A percentile compares a stretch with the other conserved stretches of the same genome.
Evolutionary conservation across 164 flowering plant species (phyloP).

Genomic region (Piper betle): DNA sequence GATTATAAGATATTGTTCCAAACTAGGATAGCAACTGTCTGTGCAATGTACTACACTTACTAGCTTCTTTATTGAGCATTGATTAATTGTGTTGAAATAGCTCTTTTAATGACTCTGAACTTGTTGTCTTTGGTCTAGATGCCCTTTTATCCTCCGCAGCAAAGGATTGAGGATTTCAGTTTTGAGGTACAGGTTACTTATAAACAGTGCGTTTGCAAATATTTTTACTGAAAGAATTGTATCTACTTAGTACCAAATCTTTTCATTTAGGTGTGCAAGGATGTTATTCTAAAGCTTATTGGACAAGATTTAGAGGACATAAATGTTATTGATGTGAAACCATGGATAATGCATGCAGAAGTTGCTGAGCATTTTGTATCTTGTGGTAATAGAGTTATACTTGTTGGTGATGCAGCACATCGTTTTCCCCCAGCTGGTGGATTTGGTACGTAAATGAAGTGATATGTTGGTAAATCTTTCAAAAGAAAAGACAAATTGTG

Average conservation of each 20-base stretch:
- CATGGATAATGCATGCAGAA: slow-evolving; percentile 99
- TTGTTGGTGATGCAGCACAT: slow-evolving; percentile 98
- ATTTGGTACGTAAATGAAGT: slow-evolving; percentile 51
- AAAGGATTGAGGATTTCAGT: slow-evolving; percentile 61
- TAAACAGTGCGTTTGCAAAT: background rate
- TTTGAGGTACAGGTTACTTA: slow-evolving; percentile 32
- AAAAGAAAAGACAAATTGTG: too few relatives aligned
- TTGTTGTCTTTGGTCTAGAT: slow-evolving; percentile 26
- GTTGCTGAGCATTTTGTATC: slow-evolving; percentile 73
- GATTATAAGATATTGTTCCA: too few relatives aligned
- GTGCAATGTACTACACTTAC: too few relatives aligned
- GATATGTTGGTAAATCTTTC: background rate
- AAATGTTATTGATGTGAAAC: slow-evolving; percentile 66
- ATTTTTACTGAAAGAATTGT: background rate
- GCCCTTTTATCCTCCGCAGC: slow-evolving; percentile 95
- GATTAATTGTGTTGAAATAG: background rate
- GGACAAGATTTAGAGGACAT: slow-evolving; percentile 67
- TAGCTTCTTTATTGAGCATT: too few relatives aligned
- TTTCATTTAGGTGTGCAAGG: slow-evolving; percentile 54
- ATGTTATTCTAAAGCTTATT: slow-evolving; percentile 61
- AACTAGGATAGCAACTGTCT: too few relatives aligned
- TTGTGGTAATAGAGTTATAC: slow-evolving; percentile 44
- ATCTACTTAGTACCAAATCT: background rate
- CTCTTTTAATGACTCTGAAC: background rate
- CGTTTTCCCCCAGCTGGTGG: slow-evolving; percentile 99